Percentiles rank a stretch among this genome's conserved stretches.
Conservation (phyloP, 768 basidiomycete species). For the Hygrocybe punicea region DNA sequence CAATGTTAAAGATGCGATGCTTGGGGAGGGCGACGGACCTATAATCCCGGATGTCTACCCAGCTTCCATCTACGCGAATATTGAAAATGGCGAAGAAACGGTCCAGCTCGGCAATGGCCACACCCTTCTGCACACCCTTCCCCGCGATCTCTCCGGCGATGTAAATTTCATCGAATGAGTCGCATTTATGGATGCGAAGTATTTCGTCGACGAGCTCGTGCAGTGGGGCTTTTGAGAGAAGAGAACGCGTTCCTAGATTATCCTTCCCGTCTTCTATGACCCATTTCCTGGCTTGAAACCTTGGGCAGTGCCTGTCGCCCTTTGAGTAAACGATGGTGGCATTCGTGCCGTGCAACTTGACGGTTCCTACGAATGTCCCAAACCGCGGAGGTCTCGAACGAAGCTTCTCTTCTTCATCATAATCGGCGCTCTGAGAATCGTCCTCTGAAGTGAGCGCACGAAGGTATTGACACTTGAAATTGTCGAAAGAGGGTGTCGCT, state of each 20-base stretch:
- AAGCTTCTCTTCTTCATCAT: background rate
- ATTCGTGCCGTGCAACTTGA: slow-evolving; percentile 22
- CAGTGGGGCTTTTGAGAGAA: slow-evolving; percentile 18
- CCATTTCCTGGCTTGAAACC: slow-evolving; percentile 21
- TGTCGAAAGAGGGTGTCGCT: slow-evolving; percentile 16
- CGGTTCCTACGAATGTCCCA: slow-evolving; percentile 18
- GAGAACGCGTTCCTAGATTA: slow-evolving; percentile 13
- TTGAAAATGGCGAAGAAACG: slow-evolving; percentile 24
- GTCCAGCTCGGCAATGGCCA: slow-evolving; percentile 14
- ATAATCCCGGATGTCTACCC: slow-evolving; percentile 21
- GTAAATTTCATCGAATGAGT: slow-evolving; percentile 12
- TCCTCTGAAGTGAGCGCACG: background rate
- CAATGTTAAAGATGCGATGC: slow-evolving; percentile 17
- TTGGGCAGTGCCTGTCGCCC: slow-evolving; percentile 3
- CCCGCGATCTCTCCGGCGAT: slow-evolving; percentile 20
- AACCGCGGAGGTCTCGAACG: slow-evolving; percentile 7
- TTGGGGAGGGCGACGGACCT: slow-evolving; percentile 15
- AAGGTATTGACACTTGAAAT: slow-evolving; percentile 13
- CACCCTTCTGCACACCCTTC: slow-evolving; percentile 19
- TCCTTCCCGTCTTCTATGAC: slow-evolving; percentile 15
- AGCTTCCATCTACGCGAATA: slow-evolving; percentile 19
- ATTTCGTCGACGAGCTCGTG: slow-evolving; percentile 18
- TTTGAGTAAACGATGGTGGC: slow-evolving; percentile 15
- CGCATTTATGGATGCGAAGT: slow-evolving; percentile 8
- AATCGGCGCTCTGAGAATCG: background rate